phyloP scores from a whole-genome alignment of 495 filamentous ascomycete genomes.

The Penicillium riverlandense region DNA sequence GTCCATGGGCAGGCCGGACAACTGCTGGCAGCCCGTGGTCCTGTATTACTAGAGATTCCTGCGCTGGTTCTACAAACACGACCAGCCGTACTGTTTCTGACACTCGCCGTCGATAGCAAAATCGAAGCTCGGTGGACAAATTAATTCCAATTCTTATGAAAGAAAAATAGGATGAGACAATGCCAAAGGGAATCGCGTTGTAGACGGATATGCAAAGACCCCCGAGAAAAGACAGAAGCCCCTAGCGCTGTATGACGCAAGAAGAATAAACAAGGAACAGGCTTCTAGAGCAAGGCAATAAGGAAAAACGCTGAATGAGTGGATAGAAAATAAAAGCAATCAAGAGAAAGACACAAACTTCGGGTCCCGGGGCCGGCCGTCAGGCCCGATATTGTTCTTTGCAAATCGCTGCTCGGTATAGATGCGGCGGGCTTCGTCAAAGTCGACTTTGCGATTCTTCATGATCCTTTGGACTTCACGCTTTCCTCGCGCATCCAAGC shows the following conservation, averaged over 20 bases:
- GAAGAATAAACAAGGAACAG: background rate
- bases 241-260: background rate
- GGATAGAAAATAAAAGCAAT: background rate
- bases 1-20: background rate
- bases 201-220: no score
- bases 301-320: background rate
- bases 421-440: constrained; percentile 85
- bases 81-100: no score
- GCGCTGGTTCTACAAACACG: no score
- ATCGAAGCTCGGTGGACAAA: no score
- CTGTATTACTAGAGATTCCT: constrained; percentile 1
- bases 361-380: constrained; percentile 83
- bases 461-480: constrained; percentile 78
- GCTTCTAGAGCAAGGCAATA: no score
- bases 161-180: no score
- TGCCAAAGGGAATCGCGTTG: no score
- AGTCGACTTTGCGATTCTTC: constrained; percentile 65
- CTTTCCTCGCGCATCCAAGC: constrained; percentile 75
- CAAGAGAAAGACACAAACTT: constrained; percentile 92
- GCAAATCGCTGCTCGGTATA: constrained; percentile 78
- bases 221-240: background rate
- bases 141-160: no score
- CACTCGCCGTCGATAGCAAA: no score
- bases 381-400: constrained; percentile 78
- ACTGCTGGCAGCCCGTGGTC: background rate